Conservation (phyloP, 176 grass and related monocot species). For the Alloteropsis semialata region DNA sequence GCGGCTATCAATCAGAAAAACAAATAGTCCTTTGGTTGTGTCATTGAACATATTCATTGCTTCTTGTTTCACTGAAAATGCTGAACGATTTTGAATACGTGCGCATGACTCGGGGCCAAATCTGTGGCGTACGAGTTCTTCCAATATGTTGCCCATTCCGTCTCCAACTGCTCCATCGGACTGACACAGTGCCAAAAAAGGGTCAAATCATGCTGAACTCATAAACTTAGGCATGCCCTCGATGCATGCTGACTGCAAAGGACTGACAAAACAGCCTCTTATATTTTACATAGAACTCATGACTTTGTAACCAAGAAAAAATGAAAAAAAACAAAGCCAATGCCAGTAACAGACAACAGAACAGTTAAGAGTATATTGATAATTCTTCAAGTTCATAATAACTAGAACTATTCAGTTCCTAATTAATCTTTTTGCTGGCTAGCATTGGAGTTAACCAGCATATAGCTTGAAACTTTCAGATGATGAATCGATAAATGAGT, state of each 20-base stretch:
- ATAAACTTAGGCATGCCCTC: slow-evolving; percentile 1
- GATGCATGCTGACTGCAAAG: background rate
- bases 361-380: background rate
- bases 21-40: slow-evolving; percentile 61
- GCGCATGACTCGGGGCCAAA: slow-evolving; percentile 74
- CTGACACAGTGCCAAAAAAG: slow-evolving; percentile 40
- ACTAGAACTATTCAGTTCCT: slow-evolving; percentile 8
- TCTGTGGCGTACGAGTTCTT: slow-evolving; percentile 59
- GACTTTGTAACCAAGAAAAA: background rate
- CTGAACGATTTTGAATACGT: slow-evolving; percentile 42
- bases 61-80: slow-evolving; percentile 37
- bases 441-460: background rate
- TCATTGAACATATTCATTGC: slow-evolving; percentile 79
- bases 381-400: background rate
- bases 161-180: slow-evolving; percentile 51
- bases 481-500: slow-evolving; percentile 10
- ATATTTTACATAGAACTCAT: background rate
- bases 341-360: background rate
- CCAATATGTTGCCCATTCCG: slow-evolving; percentile 60
- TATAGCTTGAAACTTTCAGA: slow-evolving; percentile 19
- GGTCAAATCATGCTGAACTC: background rate
- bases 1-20: slow-evolving; percentile 68
- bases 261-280: background rate
- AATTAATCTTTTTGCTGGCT: slow-evolving; percentile 13
- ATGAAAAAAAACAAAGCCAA: background rate